Percentiles rank a stretch among this genome's conserved stretches.
These are phyloP conservation scores for Thyridium curvatum DNA, from an alignment of 2,329 filamentous ascomycete species.

Conservation along the genomic window DNA sequence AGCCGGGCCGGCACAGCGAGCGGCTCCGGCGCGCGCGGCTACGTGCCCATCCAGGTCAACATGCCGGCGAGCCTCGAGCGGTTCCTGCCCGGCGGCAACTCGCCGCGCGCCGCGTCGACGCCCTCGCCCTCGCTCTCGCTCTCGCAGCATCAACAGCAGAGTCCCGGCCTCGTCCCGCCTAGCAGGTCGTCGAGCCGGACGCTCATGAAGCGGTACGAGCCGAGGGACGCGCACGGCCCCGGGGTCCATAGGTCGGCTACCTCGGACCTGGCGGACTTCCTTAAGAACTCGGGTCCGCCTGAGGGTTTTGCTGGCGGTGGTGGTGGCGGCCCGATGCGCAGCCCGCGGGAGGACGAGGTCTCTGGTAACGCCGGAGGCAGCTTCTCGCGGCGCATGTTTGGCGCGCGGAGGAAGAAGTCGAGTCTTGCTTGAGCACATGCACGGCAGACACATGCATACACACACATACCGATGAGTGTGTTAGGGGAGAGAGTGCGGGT, in stretches of 20 bases:
- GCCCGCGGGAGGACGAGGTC: no score
- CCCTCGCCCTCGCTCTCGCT: neutral
- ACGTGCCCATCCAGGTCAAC: constrained; percentile 48
- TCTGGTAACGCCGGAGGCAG: no score
- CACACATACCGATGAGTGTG: no score
- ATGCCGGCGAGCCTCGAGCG: constrained; percentile 40
- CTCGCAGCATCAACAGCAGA: constrained; percentile 2
- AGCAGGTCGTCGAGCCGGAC: constrained; percentile 26
- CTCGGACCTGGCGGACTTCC: constrained; percentile 65
- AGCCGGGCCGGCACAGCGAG: constrained; percentile 28
- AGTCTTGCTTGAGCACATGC: no score
- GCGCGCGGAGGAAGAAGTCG: no score
- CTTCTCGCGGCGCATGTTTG: no score
- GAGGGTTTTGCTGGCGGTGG: constrained; percentile 15
- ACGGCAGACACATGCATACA: no score
- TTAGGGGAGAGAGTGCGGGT: no score
- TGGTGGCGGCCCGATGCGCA: no score
- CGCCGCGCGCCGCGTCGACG: constrained; percentile 7
- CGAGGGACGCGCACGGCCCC: constrained; percentile 38
- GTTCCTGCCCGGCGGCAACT: constrained; percentile 18
- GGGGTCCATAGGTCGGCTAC: constrained; percentile 39
- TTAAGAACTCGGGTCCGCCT: constrained; percentile 63
- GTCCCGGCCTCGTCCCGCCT: constrained; percentile 1
- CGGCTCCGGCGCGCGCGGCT: constrained; percentile 31
- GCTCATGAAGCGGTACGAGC: constrained; percentile 52